Percentiles rank a stretch among this genome's conserved stretches.
Evolutionary conservation across 2,329 filamentous ascomycete genomes (phyloP).

Genomic region (Colletotrichum brevisporum): DNA sequence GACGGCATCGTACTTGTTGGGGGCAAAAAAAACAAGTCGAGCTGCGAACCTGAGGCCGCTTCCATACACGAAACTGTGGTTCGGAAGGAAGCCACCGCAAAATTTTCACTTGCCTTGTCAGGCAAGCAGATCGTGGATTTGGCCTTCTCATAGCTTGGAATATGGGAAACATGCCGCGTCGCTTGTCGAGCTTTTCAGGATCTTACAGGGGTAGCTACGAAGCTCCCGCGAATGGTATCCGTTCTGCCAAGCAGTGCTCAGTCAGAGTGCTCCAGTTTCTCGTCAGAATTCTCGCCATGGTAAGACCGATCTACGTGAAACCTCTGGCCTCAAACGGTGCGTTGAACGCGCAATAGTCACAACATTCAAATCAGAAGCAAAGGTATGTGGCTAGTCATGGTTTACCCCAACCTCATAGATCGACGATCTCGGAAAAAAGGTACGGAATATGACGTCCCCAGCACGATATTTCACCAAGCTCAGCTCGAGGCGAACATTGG

Average conservation of each 20-base stretch:
- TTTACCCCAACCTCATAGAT: conserved; percentile 92
- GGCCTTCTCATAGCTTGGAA: not conserved
- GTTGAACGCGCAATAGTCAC: not conserved
- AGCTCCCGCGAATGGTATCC: not conserved
- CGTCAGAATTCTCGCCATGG: too few species aligned
- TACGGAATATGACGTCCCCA: conserved; percentile 87
- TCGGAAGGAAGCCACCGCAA: not conserved
- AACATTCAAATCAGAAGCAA: not conserved
- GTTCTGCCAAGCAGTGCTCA: too few species aligned
- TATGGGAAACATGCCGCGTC: not conserved
- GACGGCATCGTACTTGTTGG: too few species aligned
- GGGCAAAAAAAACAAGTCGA: too few species aligned
- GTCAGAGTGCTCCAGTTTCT: too few species aligned
- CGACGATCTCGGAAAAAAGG: conserved; percentile 92
- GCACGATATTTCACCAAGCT: conserved; percentile 72
- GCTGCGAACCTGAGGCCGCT: not conserved
- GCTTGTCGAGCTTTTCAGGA: not conserved
- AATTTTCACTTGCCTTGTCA: conserved; percentile 14
- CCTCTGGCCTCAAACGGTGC: too few species aligned
- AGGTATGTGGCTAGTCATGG: conserved; percentile 81
- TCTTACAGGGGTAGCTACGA: not conserved
- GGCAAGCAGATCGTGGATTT: conserved; percentile 12
- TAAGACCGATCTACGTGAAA: too few species aligned
- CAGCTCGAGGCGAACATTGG: conserved; percentile 77
- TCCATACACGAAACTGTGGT: not conserved